Base-by-base conservation (phyloP, 2,329 filamentous ascomycete genomes). In the Penicillium sp. region DNA sequence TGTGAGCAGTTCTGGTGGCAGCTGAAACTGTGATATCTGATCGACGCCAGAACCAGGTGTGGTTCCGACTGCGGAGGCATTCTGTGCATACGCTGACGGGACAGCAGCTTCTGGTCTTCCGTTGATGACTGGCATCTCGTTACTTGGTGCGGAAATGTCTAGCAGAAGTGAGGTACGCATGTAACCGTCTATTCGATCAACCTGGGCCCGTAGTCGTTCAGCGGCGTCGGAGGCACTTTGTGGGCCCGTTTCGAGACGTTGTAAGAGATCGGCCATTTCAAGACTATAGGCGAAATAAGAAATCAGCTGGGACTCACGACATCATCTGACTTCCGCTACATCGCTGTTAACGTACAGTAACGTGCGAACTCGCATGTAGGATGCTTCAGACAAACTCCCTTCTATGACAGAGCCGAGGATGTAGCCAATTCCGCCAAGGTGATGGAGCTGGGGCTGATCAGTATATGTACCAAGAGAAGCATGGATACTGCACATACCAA, bases 351-450 rank as follows among this genome's bases (percentile, higher is more conserved):
- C 66, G 58, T 52, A 69, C 57, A 80, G 61, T n/a, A 78, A 66
- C n/a, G 64, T 63, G 32, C 77, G 68, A 23, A 79, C 72, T 26
- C 71, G 66, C 21, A 67, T 63, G 55, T 78, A 79, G 2, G 68
- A 70, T 27, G 62, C 62, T 54, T 78, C 75, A 23, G 68, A 74
- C n/a, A 79, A 55, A 21, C 68, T 68, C 7, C 72, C 70, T 49
- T 77, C 77, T 54, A 80, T 73, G 23, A 78, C 75, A 5, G 72
- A 74, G 15, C 75, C 76, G 15, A 81, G 69, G 41, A 81, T 78
- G 2, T 72, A 69, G 4, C 78, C 78, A 36, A 80, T 79, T 13
- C 77, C 76, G 6, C 71, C 75, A 4, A 81, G 66, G 55, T 80
- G 78, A 54, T 80, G 71, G 7, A 80, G 67, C 51, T 66, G 21